Base-by-base conservation (phyloP, 2,329 filamentous ascomycete species). In the Rhinocladiella mackenziei region DNA sequence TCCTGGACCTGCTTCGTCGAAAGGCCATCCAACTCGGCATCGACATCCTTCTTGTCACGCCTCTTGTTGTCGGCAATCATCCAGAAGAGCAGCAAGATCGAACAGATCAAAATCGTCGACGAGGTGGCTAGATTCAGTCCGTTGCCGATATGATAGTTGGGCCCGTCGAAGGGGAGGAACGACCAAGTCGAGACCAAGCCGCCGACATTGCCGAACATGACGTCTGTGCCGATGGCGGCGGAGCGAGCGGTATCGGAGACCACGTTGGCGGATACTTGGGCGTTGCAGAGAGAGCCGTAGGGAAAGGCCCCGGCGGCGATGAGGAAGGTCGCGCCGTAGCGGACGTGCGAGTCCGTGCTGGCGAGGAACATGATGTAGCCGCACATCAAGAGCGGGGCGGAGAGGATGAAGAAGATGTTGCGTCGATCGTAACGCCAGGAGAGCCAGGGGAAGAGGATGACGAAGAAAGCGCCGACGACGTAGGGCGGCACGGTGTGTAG, bases 151-250 rank as follows among this genome's bases (percentile, higher is more conserved):
- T 70, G 78, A 56, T 80, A 88, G 45, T 86, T 63, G 0, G 83
- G 83, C 0, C 56, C 76, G 57, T 86, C 83, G 54, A 66, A 76
- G 0, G 75, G 73, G 11, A 85, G 56, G 63, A 82, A 85, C 1
- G 70, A 73, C 80, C 81, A 85, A 0, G 78, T 82, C 1, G 77
- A 74, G 45, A 84, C 73, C 23, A 86, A 61, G 0, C 83, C 84
- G 2, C 84, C 84, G n/a, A 86, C 60, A 42, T 86, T 86, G 19
- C 83, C 84, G 17, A 84, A 67, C 81, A 86, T 86, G 57, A 86
- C 79, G 40, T 78, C 80, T 0, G 75, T 76, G 8, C 77, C 81
- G 32, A 86, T 83, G 3, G 80, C 81, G 1, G 79, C 74, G 7
- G 77, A 78, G 10, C 83, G 74, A 0, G 83, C 80, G 0, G 83